Conservation (phyloP, 2,329 filamentous ascomycete genomes). For the Lomentospora prolificans region DNA sequence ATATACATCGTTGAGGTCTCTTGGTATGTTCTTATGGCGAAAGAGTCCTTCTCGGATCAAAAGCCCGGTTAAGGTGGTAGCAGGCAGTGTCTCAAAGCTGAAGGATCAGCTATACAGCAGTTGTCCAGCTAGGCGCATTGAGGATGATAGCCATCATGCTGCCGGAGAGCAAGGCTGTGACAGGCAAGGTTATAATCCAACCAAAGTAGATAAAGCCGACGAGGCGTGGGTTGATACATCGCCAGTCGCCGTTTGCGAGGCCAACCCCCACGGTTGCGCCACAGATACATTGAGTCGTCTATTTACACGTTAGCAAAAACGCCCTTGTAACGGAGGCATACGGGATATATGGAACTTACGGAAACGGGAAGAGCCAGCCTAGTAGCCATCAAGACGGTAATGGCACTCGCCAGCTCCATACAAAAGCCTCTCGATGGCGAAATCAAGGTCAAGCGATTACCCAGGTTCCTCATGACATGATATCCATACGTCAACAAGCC, state of each 20-base stretch:
- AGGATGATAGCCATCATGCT: slow-evolving; percentile 44
- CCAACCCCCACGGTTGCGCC: slow-evolving; percentile 43
- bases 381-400: slow-evolving; percentile 45
- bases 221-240: slow-evolving; percentile 38
- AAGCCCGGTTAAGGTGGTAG: too few species aligned
- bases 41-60: too few species aligned
- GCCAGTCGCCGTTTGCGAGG: slow-evolving; percentile 37
- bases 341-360: slow-evolving; percentile 1
- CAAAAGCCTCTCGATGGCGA: slow-evolving; percentile 42
- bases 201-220: slow-evolving; percentile 36
- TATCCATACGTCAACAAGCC: slow-evolving; percentile 54
- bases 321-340: neutral
- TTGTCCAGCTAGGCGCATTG: slow-evolving; percentile 35
- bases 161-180: slow-evolving; percentile 39
- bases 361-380: slow-evolving; percentile 39
- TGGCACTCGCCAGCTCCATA: slow-evolving; percentile 40
- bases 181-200: slow-evolving; percentile 41
- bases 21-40: too few species aligned
- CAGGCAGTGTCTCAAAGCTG: too few species aligned
- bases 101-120: too few species aligned
- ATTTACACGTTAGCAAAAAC: neutral
- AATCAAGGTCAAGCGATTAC: slow-evolving; percentile 45
- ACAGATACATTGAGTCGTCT: slow-evolving; percentile 42
- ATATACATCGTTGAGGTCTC: neutral
- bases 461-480: slow-evolving; percentile 50